Evolutionary conservation across 148 eudicot genomes (phyloP).

Genomic region (Silene latifolia): DNA sequence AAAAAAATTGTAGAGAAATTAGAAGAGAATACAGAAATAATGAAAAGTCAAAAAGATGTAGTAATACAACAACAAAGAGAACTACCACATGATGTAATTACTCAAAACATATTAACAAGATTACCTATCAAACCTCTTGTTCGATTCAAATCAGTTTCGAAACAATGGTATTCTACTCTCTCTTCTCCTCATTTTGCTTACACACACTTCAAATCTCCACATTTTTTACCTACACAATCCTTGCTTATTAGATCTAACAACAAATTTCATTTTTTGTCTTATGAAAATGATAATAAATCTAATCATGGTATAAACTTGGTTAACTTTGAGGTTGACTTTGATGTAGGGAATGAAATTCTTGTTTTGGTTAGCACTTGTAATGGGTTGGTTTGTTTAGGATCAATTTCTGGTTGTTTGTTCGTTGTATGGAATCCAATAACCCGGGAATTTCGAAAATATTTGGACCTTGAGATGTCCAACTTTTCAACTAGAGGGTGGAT

Average conservation of each 20-base stretch:
- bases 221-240: neutral
- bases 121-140: conserved; percentile 12
- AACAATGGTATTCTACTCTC: conserved; percentile 21
- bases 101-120: conserved; percentile 9
- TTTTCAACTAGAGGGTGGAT: too few relatives aligned
- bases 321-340: neutral
- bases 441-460: too few relatives aligned
- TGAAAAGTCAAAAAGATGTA: neutral
- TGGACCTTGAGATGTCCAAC: neutral
- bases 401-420: neutral
- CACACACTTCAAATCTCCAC: conserved; percentile 12
- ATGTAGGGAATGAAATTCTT: neutral
- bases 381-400: conserved; percentile 15
- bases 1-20: too few relatives aligned
- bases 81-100: conserved; percentile 15
- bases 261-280: neutral
- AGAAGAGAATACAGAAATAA: too few relatives aligned
- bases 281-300: neutral
- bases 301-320: neutral
- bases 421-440: neutral
- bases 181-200: conserved; percentile 16
- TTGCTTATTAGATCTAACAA: neutral
- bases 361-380: conserved; percentile 14
- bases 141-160: conserved; percentile 15
- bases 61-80: neutral